These are phyloP conservation scores for Nannochloropsis salina DNA, from an alignment of 108 stramenopile species.

Conservation along the genomic window DNA sequence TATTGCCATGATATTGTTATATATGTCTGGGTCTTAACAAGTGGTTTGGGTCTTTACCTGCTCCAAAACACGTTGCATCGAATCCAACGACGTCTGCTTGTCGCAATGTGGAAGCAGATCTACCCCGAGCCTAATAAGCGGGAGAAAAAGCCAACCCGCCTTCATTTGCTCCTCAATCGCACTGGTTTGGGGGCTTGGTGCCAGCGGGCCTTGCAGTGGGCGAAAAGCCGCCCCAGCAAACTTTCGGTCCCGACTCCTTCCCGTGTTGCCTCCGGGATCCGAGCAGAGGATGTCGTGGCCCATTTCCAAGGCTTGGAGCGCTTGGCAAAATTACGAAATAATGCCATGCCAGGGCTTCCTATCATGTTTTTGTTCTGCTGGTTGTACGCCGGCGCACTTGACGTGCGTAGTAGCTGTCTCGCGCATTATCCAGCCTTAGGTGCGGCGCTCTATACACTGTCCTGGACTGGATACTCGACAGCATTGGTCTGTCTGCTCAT, in stretches of 20 bases:
- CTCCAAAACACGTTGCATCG: background rate
- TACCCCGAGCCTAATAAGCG: background rate
- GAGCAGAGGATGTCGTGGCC: background rate
- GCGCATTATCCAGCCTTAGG: background rate
- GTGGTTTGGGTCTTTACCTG: conserved; percentile 13
- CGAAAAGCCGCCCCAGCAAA: background rate
- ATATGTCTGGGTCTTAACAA: background rate
- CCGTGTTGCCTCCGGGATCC: background rate
- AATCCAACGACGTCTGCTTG: background rate
- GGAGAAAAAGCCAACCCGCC: background rate
- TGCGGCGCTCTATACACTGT: background rate
- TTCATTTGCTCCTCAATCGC: background rate
- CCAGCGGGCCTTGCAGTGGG: background rate
- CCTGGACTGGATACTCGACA: background rate
- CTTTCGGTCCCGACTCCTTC: no score
- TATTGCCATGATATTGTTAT: background rate
- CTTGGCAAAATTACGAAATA: background rate
- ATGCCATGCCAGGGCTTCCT: background rate
- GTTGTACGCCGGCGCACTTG: background rate
- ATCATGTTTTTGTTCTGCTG: background rate
- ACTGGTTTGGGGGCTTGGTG: background rate
- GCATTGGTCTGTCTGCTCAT: background rate
- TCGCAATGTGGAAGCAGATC: background rate
- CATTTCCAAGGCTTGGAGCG: background rate
- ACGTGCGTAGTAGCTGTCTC: background rate